These are phyloP conservation scores for Aspergillus amoenus DNA, from an alignment of 2,329 filamentous ascomycete genomes.

Conservation along the genomic window DNA sequence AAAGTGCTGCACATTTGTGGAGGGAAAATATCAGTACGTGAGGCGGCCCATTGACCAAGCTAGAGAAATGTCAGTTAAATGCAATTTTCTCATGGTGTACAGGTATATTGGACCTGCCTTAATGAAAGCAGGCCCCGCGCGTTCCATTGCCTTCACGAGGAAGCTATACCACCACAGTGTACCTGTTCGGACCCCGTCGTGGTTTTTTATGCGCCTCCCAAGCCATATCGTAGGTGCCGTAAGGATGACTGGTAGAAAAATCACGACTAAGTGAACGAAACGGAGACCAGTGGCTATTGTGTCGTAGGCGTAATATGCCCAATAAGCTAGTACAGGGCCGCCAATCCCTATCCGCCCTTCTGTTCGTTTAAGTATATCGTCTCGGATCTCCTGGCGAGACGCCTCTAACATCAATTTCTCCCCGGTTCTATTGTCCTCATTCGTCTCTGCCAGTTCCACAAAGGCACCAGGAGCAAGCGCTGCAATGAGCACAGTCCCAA, in stretches of 20 bases:
- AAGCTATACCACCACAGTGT: constrained; percentile 95
- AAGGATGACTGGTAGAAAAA: constrained; percentile 87
- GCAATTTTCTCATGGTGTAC: not conserved
- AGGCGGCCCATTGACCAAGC: constrained; percentile 98
- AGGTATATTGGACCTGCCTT: constrained; percentile 60
- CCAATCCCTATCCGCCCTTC: constrained; percentile 58
- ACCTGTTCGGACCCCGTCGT: constrained; percentile 73
- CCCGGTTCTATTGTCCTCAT: constrained; percentile 61
- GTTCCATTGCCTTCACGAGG: constrained; percentile 84
- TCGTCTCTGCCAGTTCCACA: constrained; percentile 56
- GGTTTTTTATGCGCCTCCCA: constrained; percentile 61
- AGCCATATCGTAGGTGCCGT: constrained; percentile 80
- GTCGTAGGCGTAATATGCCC: constrained; percentile 65
- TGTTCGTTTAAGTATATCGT: constrained; percentile 63
- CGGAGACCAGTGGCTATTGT: constrained; percentile 81
- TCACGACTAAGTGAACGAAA: constrained; percentile 81
- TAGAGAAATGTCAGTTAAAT: constrained; percentile 35
- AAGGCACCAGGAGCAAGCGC: constrained; percentile 59
- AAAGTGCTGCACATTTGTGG: constrained; percentile 87
- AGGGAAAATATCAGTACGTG: constrained; percentile 93
- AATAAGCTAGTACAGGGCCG: constrained; percentile 61
- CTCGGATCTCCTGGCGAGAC: constrained; percentile 74
- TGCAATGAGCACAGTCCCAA: constrained; percentile 38
- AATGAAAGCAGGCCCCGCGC: constrained; percentile 92
- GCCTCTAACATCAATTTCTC: constrained; percentile 85